Percentiles rank a stretch among this genome's conserved stretches.
These are phyloP conservation scores for Fusarium sp. DNA, from an alignment of 2,329 filamentous ascomycete genomes.

Conservation along the genomic window DNA sequence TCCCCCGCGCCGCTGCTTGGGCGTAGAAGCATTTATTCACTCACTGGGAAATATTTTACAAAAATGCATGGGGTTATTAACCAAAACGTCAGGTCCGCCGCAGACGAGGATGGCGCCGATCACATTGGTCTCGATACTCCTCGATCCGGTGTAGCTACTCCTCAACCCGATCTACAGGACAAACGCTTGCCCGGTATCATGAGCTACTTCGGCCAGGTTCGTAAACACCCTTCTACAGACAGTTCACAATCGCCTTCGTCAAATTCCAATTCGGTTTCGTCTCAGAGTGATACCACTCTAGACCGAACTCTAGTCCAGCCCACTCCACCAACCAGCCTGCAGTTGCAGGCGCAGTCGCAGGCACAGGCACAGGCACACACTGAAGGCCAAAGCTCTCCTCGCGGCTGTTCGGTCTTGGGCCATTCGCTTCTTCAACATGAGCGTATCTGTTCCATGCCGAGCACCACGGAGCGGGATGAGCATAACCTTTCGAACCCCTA, in stretches of 20 bases:
- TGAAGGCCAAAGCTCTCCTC: constrained; percentile 48
- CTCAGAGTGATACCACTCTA: constrained; percentile 53
- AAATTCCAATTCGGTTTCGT: constrained; percentile 58
- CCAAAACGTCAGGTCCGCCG: constrained; percentile 68
- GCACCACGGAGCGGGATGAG: constrained; percentile 43
- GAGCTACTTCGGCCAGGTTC: constrained; percentile 99
- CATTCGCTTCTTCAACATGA: constrained; percentile 48
- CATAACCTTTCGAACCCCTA: constrained; percentile 58
- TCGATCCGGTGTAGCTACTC: constrained; percentile 91
- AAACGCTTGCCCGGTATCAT: constrained; percentile 96
- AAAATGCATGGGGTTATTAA: constrained; percentile 67
- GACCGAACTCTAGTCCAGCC: constrained; percentile 46
- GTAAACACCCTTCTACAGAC: constrained; percentile 81
- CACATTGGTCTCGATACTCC: constrained; percentile 89
- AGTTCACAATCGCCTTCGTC: constrained; percentile 50
- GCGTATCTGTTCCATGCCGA: constrained; percentile 43
- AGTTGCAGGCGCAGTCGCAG: constrained; percentile 42
- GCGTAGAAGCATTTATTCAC: constrained; percentile 51
- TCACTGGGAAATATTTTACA: constrained; percentile 49
- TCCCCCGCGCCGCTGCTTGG: constrained; percentile 50
- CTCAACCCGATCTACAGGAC: constrained; percentile 92
- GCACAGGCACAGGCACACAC: constrained; percentile 20
- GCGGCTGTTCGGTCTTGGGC: constrained; percentile 41
- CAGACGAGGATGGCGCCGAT: constrained; percentile 80
- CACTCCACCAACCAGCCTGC: constrained; percentile 53